A percentile compares a stretch with the other conserved stretches of the same genome.
phyloP scores from a whole-genome alignment of 2,329 filamentous ascomycete species.

The Exophiala sp. region DNA sequence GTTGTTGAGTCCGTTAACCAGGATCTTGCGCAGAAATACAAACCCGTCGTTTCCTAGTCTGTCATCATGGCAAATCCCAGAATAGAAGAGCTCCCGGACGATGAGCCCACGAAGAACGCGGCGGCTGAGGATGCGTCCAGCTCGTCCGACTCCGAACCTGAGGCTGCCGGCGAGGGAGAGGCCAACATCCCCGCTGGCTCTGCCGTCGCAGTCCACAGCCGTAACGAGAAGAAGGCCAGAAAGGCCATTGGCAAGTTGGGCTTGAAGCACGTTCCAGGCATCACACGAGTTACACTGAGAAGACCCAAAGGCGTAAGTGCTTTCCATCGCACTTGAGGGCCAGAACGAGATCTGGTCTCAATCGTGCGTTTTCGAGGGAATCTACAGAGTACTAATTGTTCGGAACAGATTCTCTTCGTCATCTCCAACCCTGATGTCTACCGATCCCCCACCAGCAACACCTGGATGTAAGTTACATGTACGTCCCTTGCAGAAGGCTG shows the following conservation, averaged over 20 bases:
- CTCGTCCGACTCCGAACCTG: slow-evolving; percentile 46
- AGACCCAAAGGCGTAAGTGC: slow-evolving; percentile 95
- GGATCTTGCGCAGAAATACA: slow-evolving; percentile 1
- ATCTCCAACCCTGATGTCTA: slow-evolving; percentile 99
- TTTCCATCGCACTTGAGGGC: not conserved
- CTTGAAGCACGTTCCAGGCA: slow-evolving; percentile 90
- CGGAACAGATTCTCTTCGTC: slow-evolving; percentile 85
- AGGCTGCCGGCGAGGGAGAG: slow-evolving; percentile 40
- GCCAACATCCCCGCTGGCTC: slow-evolving; percentile 73
- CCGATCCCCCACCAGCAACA: slow-evolving; percentile 99
- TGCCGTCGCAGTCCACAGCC: slow-evolving; percentile 86
- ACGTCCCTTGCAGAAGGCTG: not conserved
- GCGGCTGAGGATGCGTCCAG: slow-evolving; percentile 63
- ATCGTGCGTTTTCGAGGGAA: not conserved
- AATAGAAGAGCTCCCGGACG: slow-evolving; percentile 95
- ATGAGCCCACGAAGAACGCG: slow-evolving; percentile 73
- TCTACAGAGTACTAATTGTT: slow-evolving; percentile 2
- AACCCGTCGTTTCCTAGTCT: slow-evolving; percentile 3
- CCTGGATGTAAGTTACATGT: slow-evolving; percentile 77
- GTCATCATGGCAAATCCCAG: slow-evolving; percentile 87
- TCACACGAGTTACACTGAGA: slow-evolving; percentile 95
- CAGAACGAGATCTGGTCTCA: not conserved
- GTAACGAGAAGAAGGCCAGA: slow-evolving; percentile 99
- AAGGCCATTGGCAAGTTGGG: slow-evolving; percentile 99
- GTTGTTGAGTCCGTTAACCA: slow-evolving; percentile 1